Conservation (phyloP, 1,284 basidiomycete species). For the Leccinum griseonigrum region DNA sequence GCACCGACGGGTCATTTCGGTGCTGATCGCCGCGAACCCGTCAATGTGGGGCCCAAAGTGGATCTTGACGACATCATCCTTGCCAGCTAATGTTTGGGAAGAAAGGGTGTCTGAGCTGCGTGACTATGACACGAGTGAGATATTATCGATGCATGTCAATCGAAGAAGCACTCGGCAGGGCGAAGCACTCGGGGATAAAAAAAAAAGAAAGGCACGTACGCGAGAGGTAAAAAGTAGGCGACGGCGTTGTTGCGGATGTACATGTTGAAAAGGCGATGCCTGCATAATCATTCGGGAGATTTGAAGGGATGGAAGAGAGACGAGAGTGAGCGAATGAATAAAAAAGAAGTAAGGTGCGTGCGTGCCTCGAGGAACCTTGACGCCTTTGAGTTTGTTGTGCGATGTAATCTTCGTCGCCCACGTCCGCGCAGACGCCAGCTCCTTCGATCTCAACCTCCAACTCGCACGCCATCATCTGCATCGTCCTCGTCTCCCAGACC, state of each 20-base stretch:
- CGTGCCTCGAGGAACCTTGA: conserved; percentile 85
- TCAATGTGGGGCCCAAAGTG: conserved; percentile 97
- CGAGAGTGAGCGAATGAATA: neutral
- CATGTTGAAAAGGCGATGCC: conserved; percentile 94
- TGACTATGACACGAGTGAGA: neutral
- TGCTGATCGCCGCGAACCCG: conserved; percentile 85
- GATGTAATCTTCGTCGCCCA: too few relatives aligned
- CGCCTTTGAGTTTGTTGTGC: conserved; percentile 87
- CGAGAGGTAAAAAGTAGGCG: conserved; percentile 79
- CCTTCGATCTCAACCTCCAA: too few relatives aligned
- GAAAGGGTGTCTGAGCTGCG: conserved; percentile 69
- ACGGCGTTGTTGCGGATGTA: conserved; percentile 88
- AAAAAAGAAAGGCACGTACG: conserved; percentile 37
- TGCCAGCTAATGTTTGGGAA: conserved; percentile 60
- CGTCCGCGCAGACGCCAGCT: too few relatives aligned
- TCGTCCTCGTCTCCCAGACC: too few relatives aligned
- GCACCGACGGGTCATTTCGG: conserved; percentile 89
- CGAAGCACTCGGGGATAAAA: neutral
- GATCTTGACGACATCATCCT: conserved; percentile 94
- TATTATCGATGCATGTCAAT: conserved; percentile 10
- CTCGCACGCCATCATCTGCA: too few relatives aligned
- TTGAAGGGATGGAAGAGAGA: neutral
- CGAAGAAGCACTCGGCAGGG: neutral
- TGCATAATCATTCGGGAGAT: conserved; percentile 28
- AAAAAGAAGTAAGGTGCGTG: conserved; percentile 2